Percentiles rank a stretch among this genome's conserved stretches.
Conservation (phyloP, 495 filamentous ascomycete genomes). For the Aspergillus ellipticus region DNA sequence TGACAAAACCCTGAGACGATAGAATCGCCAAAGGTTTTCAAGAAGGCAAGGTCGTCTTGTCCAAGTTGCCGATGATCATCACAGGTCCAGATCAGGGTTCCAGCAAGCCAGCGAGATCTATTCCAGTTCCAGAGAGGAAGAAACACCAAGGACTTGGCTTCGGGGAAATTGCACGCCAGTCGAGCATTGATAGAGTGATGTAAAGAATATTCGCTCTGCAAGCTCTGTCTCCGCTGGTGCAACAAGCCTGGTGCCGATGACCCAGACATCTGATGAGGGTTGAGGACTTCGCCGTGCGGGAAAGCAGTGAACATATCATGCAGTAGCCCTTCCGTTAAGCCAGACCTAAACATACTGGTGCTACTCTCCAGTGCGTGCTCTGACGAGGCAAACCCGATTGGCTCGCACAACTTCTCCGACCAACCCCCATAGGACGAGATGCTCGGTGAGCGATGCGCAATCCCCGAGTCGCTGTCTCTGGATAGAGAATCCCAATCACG, state of each 20-base stretch:
- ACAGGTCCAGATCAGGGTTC: slow-evolving; percentile 54
- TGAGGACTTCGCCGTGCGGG: slow-evolving; percentile 29
- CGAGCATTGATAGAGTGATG: slow-evolving; percentile 6
- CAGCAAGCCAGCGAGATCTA: slow-evolving; percentile 60
- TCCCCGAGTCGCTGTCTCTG: background rate
- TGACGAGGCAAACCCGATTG: slow-evolving; percentile 9
- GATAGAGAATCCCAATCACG: slow-evolving; percentile 10
- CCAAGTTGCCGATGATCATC: slow-evolving; percentile 39
- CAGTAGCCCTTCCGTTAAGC: slow-evolving; percentile 20
- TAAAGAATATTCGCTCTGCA: background rate
- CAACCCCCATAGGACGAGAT: slow-evolving; percentile 8
- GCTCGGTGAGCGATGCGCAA: slow-evolving; percentile 3
- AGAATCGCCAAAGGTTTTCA: slow-evolving; percentile 57
- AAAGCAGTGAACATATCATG: slow-evolving; percentile 25
- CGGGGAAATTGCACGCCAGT: slow-evolving; percentile 34
- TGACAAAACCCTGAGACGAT: slow-evolving; percentile 59
- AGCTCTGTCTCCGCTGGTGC: background rate
- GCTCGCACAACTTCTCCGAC: slow-evolving; percentile 13
- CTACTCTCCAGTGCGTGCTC: background rate
- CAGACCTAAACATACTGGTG: background rate
- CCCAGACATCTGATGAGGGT: slow-evolving; percentile 3
- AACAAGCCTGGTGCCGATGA: background rate
- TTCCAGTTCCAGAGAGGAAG: slow-evolving; percentile 61
- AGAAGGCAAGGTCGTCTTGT: slow-evolving; percentile 48
- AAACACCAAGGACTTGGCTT: slow-evolving; percentile 53